These are phyloP conservation scores for Barnettozyma vustinii DNA, from an alignment of 805 yeast species.

Conservation along the genomic window DNA sequence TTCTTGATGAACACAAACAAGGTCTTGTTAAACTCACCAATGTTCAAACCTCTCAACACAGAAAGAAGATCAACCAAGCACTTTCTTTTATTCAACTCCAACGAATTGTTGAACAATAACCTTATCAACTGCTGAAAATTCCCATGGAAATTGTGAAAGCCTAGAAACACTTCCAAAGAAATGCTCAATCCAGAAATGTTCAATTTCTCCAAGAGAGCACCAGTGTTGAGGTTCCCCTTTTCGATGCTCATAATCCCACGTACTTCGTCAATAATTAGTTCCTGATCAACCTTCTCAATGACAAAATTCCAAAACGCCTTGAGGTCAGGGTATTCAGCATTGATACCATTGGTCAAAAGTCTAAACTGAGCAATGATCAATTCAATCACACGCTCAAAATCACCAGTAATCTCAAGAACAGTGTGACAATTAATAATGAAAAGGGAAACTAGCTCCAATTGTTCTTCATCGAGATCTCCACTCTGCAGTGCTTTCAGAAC, in stretches of 20 bases:
- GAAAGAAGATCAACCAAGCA: slow-evolving; percentile 17
- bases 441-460: slow-evolving; percentile 12
- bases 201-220: neutral
- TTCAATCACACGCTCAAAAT: slow-evolving; percentile 7
- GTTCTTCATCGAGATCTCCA: slow-evolving; percentile 15
- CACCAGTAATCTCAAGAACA: neutral
- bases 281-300: neutral
- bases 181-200: slow-evolving; percentile 7
- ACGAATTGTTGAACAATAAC: slow-evolving; percentile 14
- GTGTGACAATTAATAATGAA: neutral
- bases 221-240: neutral
- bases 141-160: slow-evolving; percentile 15
- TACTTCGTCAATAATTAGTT: slow-evolving; percentile 6
- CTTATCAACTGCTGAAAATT: slow-evolving; percentile 21
- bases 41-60: slow-evolving; percentile 18
- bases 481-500: slow-evolving; percentile 16
- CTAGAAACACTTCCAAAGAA: slow-evolving; percentile 9
- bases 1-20: slow-evolving; percentile 25
- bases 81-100: slow-evolving; percentile 5
- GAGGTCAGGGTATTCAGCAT: slow-evolving; percentile 4
- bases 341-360: neutral
- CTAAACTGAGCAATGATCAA: slow-evolving; percentile 8
- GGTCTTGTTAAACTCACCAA: slow-evolving; percentile 23
- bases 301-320: slow-evolving; percentile 7
- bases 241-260: slow-evolving; percentile 2